These are phyloP conservation scores for Sungouiella blattae DNA, from an alignment of 805 yeast genomes.

Conservation along the genomic window DNA sequence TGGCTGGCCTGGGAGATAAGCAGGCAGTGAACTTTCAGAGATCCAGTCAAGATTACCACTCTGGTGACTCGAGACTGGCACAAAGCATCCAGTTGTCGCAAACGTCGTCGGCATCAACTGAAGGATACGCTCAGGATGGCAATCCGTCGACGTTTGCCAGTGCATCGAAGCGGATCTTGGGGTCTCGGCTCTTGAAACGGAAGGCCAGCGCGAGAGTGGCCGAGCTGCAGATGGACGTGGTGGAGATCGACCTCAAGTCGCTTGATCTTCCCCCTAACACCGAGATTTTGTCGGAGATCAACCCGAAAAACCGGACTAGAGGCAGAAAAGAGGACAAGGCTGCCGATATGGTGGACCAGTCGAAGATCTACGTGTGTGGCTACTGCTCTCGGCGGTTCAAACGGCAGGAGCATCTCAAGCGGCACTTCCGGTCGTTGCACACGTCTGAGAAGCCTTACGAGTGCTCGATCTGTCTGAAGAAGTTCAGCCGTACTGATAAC, in stretches of 20 bases:
- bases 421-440: constrained; percentile 72
- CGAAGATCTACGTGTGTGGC: constrained; percentile 60
- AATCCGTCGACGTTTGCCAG: constrained; percentile 24
- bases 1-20: neutral
- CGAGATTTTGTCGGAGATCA: constrained; percentile 33
- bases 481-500: constrained; percentile 65
- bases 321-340: constrained; percentile 65
- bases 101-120: constrained; percentile 6
- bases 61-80: constrained; percentile 6
- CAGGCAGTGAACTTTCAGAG: constrained; percentile 4
- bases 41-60: constrained; percentile 15
- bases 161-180: constrained; percentile 39
- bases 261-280: constrained; percentile 40
- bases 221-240: constrained; percentile 20
- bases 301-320: constrained; percentile 41
- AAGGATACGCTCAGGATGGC: constrained; percentile 2
- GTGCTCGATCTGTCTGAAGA: constrained; percentile 58
- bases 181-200: constrained; percentile 35
- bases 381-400: constrained; percentile 64
- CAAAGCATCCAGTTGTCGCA: constrained; percentile 8
- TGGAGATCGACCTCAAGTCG: constrained; percentile 37
- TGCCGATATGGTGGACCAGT: constrained; percentile 46
- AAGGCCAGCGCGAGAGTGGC: constrained; percentile 13
- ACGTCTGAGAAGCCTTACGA: constrained; percentile 69
- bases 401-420: constrained; percentile 72